phyloP scores from a whole-genome alignment of 495 filamentous ascomycete genomes.

The Evernia prunastri region DNA sequence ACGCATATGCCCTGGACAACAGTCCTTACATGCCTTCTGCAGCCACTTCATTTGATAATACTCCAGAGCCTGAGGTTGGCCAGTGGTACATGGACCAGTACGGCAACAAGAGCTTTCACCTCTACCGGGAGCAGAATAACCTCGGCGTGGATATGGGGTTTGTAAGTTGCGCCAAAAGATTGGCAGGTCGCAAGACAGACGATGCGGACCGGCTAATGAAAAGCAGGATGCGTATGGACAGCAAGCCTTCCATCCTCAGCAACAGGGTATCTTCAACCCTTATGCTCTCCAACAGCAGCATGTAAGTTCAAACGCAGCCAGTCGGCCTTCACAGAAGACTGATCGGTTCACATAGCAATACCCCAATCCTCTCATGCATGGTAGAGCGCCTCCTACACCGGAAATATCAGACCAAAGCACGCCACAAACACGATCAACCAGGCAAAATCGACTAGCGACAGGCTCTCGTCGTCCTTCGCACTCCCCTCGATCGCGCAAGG shows the following conservation, averaged over 20 bases:
- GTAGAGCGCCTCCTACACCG: slow-evolving; percentile 20
- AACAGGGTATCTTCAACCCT: slow-evolving; percentile 8
- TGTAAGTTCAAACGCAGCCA: slow-evolving; percentile 10
- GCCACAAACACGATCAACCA: slow-evolving; percentile 10
- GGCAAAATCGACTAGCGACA: slow-evolving; percentile 10
- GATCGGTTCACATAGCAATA: slow-evolving; percentile 15
- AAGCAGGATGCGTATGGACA: slow-evolving; percentile 27
- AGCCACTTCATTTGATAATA: slow-evolving; percentile 24
- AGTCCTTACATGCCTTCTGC: slow-evolving; percentile 20
- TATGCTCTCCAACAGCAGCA: slow-evolving; percentile 18
- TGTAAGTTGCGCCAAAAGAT: slow-evolving; percentile 29
- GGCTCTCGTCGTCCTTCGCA: slow-evolving; percentile 14
- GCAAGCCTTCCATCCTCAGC: slow-evolving; percentile 11
- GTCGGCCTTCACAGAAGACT: neutral
- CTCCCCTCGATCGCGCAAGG: slow-evolving; percentile 33
- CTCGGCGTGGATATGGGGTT: slow-evolving; percentile 36
- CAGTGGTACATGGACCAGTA: slow-evolving; percentile 23
- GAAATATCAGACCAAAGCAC: slow-evolving; percentile 14
- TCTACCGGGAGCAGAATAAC: slow-evolving; percentile 28
- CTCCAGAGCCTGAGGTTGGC: slow-evolving; percentile 25
- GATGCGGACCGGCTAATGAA: slow-evolving; percentile 12
- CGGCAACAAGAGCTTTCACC: slow-evolving; percentile 24
- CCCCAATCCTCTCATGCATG: slow-evolving; percentile 20
- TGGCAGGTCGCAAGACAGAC: neutral
- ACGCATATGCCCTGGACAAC: slow-evolving; percentile 15